These are phyloP conservation scores for Drosera spatulata DNA, from an alignment of 179 eudicot genomes.

Conservation along the genomic window DNA sequence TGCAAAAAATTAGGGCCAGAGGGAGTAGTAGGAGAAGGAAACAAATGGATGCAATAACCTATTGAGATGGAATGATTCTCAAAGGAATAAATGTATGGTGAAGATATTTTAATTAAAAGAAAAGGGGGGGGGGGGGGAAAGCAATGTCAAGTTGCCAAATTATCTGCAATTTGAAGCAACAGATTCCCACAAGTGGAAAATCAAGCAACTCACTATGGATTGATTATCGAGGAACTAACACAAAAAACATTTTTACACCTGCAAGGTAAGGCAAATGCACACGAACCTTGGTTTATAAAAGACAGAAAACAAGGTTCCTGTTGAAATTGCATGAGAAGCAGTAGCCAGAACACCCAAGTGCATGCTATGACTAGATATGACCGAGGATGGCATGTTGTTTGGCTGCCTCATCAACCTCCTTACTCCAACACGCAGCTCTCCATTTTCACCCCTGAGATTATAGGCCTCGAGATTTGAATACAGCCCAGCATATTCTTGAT, in stretches of 20 bases:
- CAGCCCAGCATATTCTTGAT: not conserved
- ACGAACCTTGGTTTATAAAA: constrained; percentile 81
- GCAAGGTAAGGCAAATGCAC: too few species aligned
- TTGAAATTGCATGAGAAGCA: constrained; percentile 74
- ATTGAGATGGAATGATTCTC: too few species aligned
- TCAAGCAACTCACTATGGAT: not conserved
- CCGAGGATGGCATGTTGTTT: constrained; percentile 82
- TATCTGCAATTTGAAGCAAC: too few species aligned
- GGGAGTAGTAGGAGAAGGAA: too few species aligned
- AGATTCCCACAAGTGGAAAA: not conserved
- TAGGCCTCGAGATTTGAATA: constrained; percentile 1
- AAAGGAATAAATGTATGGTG: too few species aligned
- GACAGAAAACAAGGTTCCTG: constrained; percentile 67
- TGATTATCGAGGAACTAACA: not conserved
- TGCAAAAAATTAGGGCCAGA: too few species aligned
- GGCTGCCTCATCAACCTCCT: constrained; percentile 75
- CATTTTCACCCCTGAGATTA: constrained; percentile 69
- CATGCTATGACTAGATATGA: constrained; percentile 92
- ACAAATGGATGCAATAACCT: too few species aligned
- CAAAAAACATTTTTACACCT: not conserved
- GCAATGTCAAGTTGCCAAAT: too few species aligned
- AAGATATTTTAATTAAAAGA: too few species aligned
- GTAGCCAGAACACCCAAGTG: constrained; percentile 94
- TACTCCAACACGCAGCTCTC: constrained; percentile 88
- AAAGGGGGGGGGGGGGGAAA: constrained; percentile 15